Percentiles rank a stretch among this genome's conserved stretches.
phyloP scores from a whole-genome alignment of 306 rosid species.

The Notholithocarpus densiflorus region DNA sequence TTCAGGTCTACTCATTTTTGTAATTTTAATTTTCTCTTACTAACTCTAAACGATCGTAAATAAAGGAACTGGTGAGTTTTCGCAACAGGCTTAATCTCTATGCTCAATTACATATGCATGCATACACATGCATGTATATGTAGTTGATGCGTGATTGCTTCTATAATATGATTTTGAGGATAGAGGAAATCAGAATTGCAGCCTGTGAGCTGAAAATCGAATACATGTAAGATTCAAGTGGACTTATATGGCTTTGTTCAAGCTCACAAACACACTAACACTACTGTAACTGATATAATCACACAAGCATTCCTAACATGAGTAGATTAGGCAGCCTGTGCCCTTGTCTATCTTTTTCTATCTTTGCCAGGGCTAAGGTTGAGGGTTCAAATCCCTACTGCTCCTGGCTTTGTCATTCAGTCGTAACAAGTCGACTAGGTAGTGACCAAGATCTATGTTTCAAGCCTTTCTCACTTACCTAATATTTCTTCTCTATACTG shows the following conservation, averaged over 20 bases:
- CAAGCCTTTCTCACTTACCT: background rate
- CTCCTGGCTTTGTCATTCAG: too few species aligned
- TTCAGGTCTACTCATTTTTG: conserved; percentile 54
- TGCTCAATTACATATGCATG: background rate
- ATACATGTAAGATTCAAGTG: background rate
- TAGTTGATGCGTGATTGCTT: background rate
- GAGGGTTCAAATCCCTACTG: too few species aligned
- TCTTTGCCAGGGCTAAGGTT: too few species aligned
- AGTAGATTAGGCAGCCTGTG: too few species aligned
- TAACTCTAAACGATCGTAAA: background rate
- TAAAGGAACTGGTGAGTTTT: too few species aligned
- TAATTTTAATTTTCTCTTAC: background rate
- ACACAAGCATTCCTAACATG: background rate
- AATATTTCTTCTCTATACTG: background rate
- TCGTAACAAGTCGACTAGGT: too few species aligned
- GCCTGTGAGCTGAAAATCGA: background rate
- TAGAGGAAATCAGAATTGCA: background rate
- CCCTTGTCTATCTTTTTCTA: too few species aligned
- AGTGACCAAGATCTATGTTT: background rate
- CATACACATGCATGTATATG: background rate
- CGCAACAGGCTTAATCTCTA: background rate
- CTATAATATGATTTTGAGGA: background rate
- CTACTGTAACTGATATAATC: background rate
- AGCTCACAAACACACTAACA: background rate
- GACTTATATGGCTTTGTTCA: background rate